Evolutionary conservation across 108 stramenopile genomes (phyloP).

Genomic region (Phaeodactylum tricornutum): DNA sequence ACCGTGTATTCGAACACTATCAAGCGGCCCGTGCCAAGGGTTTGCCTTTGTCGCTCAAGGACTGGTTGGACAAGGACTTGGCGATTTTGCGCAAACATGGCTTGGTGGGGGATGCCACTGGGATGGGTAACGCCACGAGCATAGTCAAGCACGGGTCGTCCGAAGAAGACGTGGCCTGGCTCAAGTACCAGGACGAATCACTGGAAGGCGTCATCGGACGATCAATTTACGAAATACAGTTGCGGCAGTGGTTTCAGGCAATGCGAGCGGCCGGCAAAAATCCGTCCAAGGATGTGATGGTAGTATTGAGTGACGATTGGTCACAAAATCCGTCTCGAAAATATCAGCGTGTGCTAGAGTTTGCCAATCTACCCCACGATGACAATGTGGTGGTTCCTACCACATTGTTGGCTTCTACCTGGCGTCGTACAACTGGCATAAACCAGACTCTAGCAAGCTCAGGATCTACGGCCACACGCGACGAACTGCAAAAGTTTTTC

Average conservation of each 20-base stretch:
- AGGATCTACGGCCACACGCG: no score
- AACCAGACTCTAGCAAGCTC: no score
- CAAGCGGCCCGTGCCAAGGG: conserved; percentile 5
- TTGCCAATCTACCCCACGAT: no score
- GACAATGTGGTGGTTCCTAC: no score
- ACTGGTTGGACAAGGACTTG: conserved; percentile 12
- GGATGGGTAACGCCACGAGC: not conserved
- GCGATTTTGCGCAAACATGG: conserved; percentile 1
- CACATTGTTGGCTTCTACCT: no score
- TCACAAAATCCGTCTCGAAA: conserved; percentile 2
- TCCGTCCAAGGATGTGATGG: conserved; percentile 3
- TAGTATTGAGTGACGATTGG: conserved; percentile 11
- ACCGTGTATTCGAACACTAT: conserved; percentile 15
- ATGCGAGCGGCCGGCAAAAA: conserved; percentile 9
- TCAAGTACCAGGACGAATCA: not conserved
- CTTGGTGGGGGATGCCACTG: no score
- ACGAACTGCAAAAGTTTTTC: conserved; percentile 3
- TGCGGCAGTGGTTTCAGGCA: conserved; percentile 23
- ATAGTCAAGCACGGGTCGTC: not conserved
- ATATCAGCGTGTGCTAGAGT: not conserved
- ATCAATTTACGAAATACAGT: conserved; percentile 12
- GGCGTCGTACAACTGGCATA: no score
- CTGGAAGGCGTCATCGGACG: conserved; percentile 14
- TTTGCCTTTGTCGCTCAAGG: conserved; percentile 11
- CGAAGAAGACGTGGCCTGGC: conserved; percentile 16